A percentile compares a stretch with the other conserved stretches of the same genome.
Evolutionary conservation across 1,139 yeast genomes (phyloP).

Genomic region (Lodderomyces metapsilosis): DNA sequence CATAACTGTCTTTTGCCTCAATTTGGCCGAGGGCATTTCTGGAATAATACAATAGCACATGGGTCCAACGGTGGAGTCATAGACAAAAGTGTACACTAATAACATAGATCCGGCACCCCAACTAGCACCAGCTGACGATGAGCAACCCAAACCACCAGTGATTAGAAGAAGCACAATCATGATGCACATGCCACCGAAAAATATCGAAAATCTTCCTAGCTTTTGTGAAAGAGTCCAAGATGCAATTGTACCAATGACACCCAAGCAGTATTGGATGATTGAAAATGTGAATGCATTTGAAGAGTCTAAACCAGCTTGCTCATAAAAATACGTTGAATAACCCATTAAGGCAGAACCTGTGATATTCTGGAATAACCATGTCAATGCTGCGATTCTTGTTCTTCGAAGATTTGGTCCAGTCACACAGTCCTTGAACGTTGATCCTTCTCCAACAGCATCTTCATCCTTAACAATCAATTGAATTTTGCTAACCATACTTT

Average conservation of each 20-base stretch:
- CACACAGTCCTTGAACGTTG: slow-evolving; percentile 49
- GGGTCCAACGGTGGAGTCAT: slow-evolving; percentile 59
- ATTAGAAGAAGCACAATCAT: slow-evolving; percentile 38
- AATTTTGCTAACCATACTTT: slow-evolving; percentile 41
- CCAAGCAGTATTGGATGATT: slow-evolving; percentile 46
- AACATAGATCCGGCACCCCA: slow-evolving; percentile 52
- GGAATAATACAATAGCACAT: slow-evolving; percentile 55
- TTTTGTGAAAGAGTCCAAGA: slow-evolving; percentile 52
- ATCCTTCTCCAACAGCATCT: slow-evolving; percentile 27
- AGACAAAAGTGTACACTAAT: slow-evolving; percentile 46
- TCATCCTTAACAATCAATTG: slow-evolving; percentile 48
- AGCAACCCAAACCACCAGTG: slow-evolving; percentile 37
- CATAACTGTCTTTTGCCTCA: slow-evolving; percentile 56
- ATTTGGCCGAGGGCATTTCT: slow-evolving; percentile 54
- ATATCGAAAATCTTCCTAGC: slow-evolving; percentile 51
- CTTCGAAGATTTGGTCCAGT: slow-evolving; percentile 50
- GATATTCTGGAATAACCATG: slow-evolving; percentile 49
- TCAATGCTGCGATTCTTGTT: slow-evolving; percentile 51
- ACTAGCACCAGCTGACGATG: slow-evolving; percentile 14
- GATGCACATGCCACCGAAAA: slow-evolving; percentile 40
- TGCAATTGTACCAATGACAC: slow-evolving; percentile 47
- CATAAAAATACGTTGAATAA: slow-evolving; percentile 54
- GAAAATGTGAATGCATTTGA: slow-evolving; percentile 45
- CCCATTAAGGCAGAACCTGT: slow-evolving; percentile 56
- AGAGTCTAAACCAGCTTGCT: slow-evolving; percentile 46